These are phyloP conservation scores for Apocynum venetum DNA, from an alignment of 257 asterid genomes.

Conservation along the genomic window DNA sequence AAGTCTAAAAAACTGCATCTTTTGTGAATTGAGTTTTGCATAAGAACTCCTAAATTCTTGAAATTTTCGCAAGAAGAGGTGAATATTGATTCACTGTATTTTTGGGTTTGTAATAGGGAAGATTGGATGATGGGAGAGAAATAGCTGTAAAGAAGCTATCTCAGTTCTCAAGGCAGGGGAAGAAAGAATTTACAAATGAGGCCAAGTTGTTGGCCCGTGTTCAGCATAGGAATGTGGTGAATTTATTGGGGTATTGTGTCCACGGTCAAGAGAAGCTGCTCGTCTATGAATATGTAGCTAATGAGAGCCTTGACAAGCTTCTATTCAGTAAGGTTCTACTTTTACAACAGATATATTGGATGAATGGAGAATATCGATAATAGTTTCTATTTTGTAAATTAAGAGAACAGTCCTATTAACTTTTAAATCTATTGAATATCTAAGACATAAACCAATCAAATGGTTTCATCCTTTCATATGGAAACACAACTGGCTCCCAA, in stretches of 20 bases:
- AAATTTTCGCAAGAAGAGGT: not conserved
- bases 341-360: not conserved
- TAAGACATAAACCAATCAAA: too few species aligned
- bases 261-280: slow-evolving; percentile 69
- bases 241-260: slow-evolving; percentile 76
- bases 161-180: slow-evolving; percentile 71
- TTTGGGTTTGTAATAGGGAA: slow-evolving; percentile 49
- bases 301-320: slow-evolving; percentile 91
- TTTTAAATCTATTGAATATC: too few species aligned
- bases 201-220: slow-evolving; percentile 79
- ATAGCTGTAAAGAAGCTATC: slow-evolving; percentile 92
- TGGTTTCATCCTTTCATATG: too few species aligned
- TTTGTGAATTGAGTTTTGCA: not conserved
- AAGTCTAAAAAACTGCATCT: not conserved
- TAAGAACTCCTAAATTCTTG: not conserved
- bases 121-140: slow-evolving; percentile 68
- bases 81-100: slow-evolving; percentile 11
- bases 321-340: slow-evolving; percentile 64
- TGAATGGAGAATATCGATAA: not conserved
- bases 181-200: slow-evolving; percentile 76
- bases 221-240: slow-evolving; percentile 92
- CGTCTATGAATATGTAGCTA: slow-evolving; percentile 73
- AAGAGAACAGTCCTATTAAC: not conserved
- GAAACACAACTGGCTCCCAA: too few species aligned
- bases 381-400: not conserved